phyloP scores from a whole-genome alignment of 768 basidiomycete genomes.

The Suillus placidus region DNA sequence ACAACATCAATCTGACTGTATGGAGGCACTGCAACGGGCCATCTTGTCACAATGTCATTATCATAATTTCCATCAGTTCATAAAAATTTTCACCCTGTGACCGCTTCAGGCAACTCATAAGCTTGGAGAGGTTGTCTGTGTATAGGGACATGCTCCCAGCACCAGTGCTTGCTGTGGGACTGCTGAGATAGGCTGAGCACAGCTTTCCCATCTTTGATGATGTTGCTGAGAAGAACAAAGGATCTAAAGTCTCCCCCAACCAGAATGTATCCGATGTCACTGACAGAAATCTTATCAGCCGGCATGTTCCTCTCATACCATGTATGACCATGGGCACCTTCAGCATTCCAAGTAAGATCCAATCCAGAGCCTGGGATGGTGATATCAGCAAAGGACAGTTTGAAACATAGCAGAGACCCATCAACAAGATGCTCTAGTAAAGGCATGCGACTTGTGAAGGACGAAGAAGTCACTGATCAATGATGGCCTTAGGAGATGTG shows the following conservation, averaged over 20 bases:
- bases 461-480: no score
- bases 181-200: constrained; percentile 24
- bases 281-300: constrained; percentile 42
- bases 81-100: constrained; percentile 35
- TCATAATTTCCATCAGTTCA: neutral
- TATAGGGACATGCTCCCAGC: constrained; percentile 39
- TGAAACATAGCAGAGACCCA: no score
- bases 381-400: no score
- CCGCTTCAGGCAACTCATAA: constrained; percentile 35
- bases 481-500: no score
- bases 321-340: constrained; percentile 37
- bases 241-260: constrained; percentile 37
- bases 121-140: constrained; percentile 35
- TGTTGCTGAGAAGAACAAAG: constrained; percentile 44
- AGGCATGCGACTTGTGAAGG: no score
- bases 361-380: no score
- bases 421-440: no score
- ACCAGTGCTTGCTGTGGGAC: constrained; percentile 38
- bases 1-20: constrained; percentile 41
- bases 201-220: constrained; percentile 34
- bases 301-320: constrained; percentile 46
- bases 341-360: constrained; percentile 37
- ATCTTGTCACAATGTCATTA: constrained; percentile 31
- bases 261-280: constrained; percentile 50
- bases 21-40: constrained; percentile 46